phyloP scores from a whole-genome alignment of 352 stramenopile genomes.

The Saprolegnia diclina region DNA sequence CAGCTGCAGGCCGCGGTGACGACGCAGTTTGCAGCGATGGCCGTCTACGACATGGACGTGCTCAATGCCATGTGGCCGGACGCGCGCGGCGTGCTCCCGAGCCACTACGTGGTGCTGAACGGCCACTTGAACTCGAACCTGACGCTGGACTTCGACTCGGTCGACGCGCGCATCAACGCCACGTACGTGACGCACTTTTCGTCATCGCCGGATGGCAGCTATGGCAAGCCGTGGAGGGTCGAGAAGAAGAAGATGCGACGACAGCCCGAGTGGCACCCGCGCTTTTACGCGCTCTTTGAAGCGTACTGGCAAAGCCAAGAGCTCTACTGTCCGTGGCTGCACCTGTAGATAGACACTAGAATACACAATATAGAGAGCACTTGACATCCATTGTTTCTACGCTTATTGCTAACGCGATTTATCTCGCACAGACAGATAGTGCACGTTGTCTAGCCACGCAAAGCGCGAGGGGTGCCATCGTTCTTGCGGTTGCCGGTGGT shows the following conservation, averaged over 20 bases:
- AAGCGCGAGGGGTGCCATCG: no score
- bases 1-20: neutral
- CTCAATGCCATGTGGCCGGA: constrained; percentile 4
- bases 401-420: neutral
- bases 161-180: neutral
- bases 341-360: neutral
- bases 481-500: no score
- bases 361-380: neutral
- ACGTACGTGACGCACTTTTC: constrained; percentile 23
- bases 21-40: neutral
- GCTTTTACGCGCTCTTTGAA: constrained; percentile 22
- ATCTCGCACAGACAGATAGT: no score
- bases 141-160: constrained; percentile 4
- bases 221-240: constrained; percentile 30
- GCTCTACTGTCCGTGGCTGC: constrained; percentile 5
- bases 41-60: constrained; percentile 20
- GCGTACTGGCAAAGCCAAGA: constrained; percentile 17
- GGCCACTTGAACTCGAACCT: neutral
- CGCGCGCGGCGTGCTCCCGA: constrained; percentile 10
- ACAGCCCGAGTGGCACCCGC: neutral
- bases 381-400: neutral
- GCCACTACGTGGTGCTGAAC: constrained; percentile 17
- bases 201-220: neutral
- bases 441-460: no score
- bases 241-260: constrained; percentile 51